A percentile compares a stretch with the other conserved stretches of the same genome.
These are phyloP conservation scores for Sporisorium exsertum DNA, from an alignment of 1,284 basidiomycete species.

Conservation along the genomic window DNA sequence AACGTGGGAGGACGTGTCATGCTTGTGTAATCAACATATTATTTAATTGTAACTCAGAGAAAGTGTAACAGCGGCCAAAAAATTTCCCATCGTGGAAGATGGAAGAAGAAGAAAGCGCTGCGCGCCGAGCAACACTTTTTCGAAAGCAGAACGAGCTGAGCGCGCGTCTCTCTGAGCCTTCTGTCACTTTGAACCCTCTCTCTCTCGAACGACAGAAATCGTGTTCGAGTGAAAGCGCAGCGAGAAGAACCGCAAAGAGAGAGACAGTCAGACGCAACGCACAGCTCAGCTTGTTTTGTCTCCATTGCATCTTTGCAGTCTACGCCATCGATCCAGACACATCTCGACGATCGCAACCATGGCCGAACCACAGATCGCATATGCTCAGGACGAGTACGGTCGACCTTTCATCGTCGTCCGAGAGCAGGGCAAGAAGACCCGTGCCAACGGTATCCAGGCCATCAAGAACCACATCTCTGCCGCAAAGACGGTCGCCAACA, in stretches of 20 bases:
- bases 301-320: background rate
- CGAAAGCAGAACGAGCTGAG: background rate
- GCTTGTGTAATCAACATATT: background rate
- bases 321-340: conserved; percentile 4
- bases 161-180: conserved; percentile 8
- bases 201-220: conserved; percentile 24
- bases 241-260: conserved; percentile 18
- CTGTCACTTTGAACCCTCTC: conserved; percentile 24
- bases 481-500: conserved; percentile 93
- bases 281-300: conserved; percentile 12
- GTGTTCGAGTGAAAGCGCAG: conserved; percentile 3
- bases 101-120: conserved; percentile 30
- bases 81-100: conserved; percentile 30
- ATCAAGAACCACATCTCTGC: conserved; percentile 80
- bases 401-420: conserved; percentile 96
- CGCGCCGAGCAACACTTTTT: conserved; percentile 32
- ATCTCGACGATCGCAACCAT: conserved; percentile 32
- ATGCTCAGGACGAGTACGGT: conserved; percentile 79
- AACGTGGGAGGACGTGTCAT: conserved; percentile 10
- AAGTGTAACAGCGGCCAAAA: conserved; percentile 16
- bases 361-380: conserved; percentile 66
- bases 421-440: conserved; percentile 93
- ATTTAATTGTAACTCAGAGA: background rate
- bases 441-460: conserved; percentile 92
- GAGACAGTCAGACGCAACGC: background rate